Percentiles rank a stretch among this genome's conserved stretches.
Evolutionary conservation across 2,329 filamentous ascomycete species (phyloP).

Genomic region (Hymenoscyphus salicellus): DNA sequence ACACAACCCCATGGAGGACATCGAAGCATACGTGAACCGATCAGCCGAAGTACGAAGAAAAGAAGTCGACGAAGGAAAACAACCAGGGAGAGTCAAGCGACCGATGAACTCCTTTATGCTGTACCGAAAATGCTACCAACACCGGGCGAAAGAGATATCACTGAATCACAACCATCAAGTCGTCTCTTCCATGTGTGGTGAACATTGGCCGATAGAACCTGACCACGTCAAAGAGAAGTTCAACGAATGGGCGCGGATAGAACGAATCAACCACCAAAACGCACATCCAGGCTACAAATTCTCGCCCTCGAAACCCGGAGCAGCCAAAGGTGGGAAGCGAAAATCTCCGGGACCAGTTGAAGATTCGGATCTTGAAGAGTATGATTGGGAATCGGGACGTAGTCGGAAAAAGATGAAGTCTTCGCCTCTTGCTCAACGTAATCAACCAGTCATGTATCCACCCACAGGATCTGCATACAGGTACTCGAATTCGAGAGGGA

Average conservation of each 20-base stretch:
- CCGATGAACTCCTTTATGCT: constrained; percentile 99
- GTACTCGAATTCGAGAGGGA: constrained; percentile 30
- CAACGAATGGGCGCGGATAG: constrained; percentile 73
- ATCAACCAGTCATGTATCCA: constrained; percentile 28
- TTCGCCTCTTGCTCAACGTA: constrained; percentile 17
- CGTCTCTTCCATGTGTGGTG: constrained; percentile 81
- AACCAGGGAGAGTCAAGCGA: constrained; percentile 74
- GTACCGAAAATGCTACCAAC: constrained; percentile 89
- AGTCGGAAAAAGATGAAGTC: constrained; percentile 25
- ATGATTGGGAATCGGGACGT: constrained; percentile 41
- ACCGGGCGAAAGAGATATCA: constrained; percentile 77
- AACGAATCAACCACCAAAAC: constrained; percentile 77
- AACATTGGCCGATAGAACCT: constrained; percentile 81
- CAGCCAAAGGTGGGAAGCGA: constrained; percentile 46
- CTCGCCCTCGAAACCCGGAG: constrained; percentile 68
- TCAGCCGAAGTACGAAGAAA: constrained; percentile 60
- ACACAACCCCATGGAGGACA: constrained; percentile 67
- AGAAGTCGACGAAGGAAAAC: constrained; percentile 67
- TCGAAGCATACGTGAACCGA: constrained; percentile 75
- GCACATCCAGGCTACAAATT: constrained; percentile 95
- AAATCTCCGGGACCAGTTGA: constrained; percentile 43
- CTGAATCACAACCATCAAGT: constrained; percentile 89
- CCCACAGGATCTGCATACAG: constrained; percentile 33
- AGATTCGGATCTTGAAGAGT: constrained; percentile 47
- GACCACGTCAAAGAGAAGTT: constrained; percentile 70